Evolutionary conservation across 176 grass and related monocot species (phyloP).

Genomic region (Musa itinerans): DNA sequence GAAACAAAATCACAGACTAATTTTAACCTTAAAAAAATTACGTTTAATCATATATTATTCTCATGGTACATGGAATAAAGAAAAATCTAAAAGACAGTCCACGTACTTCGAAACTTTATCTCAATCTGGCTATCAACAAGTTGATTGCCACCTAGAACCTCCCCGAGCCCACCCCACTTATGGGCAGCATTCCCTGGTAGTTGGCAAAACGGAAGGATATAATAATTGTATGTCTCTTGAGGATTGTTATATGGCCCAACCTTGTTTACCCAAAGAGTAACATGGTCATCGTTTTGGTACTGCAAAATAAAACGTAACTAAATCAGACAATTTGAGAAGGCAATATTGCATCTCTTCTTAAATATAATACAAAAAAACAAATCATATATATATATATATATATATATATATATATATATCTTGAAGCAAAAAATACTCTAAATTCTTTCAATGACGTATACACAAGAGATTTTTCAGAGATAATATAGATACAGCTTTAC

Average conservation of each 20-base stretch:
- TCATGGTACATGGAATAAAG: slow-evolving; percentile 2
- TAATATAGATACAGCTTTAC: neutral
- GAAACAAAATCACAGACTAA: slow-evolving; percentile 8
- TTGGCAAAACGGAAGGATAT: slow-evolving; percentile 92
- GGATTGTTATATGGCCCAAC: slow-evolving; percentile 99
- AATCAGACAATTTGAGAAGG: neutral
- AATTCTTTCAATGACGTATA: neutral
- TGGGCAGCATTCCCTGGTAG: slow-evolving; percentile 66
- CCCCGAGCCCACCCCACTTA: slow-evolving; percentile 98
- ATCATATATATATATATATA: neutral
- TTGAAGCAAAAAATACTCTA: neutral
- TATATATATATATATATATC: neutral
- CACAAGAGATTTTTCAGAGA: neutral
- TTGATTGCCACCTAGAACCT: slow-evolving; percentile 97
- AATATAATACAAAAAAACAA: too few species aligned
- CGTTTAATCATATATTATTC: neutral
- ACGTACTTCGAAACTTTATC: slow-evolving; percentile 89
- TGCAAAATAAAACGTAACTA: slow-evolving; percentile 27
- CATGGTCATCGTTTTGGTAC: slow-evolving; percentile 66
- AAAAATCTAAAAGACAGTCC: slow-evolving; percentile 25
- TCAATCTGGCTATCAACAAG: slow-evolving; percentile 92
- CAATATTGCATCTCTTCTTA: neutral
- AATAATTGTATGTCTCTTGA: slow-evolving; percentile 99
- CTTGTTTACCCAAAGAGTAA: slow-evolving; percentile 99
- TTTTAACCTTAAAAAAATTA: neutral